phyloP scores from a whole-genome alignment of 2,329 filamentous ascomycete genomes.

The Cladosporium sp. region DNA sequence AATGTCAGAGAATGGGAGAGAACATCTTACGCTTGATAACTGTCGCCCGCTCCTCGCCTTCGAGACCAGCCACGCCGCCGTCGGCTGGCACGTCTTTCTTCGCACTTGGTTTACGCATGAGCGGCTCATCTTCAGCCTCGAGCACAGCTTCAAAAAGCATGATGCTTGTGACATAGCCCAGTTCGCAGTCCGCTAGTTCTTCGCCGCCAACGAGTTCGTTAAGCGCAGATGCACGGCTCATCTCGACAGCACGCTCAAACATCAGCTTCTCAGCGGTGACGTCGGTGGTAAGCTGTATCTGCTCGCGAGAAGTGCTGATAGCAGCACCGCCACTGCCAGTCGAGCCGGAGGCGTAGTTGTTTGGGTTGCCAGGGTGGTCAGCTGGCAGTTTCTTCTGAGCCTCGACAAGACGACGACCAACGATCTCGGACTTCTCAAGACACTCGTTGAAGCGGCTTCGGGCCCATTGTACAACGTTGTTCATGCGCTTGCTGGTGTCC shows the following conservation, averaged over 20 bases:
- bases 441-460: conserved; percentile 94
- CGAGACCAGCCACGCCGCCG: conserved; percentile 51
- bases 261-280: conserved; percentile 95
- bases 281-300: conserved; percentile 80
- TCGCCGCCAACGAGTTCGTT: conserved; percentile 86
- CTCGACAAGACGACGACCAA: conserved; percentile 83
- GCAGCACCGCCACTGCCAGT: conserved; percentile 47
- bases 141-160: conserved; percentile 93
- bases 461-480: conserved; percentile 93
- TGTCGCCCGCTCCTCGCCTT: conserved; percentile 70
- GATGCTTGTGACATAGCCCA: conserved; percentile 90
- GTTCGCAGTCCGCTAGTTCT: conserved; percentile 82
- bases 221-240: conserved; percentile 92
- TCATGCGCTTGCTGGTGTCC: conserved; percentile 62
- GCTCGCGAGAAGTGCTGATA: conserved; percentile 68
- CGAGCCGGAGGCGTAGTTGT: conserved; percentile 65
- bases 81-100: conserved; percentile 50
- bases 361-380: conserved; percentile 83
- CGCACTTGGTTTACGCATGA: conserved; percentile 46
- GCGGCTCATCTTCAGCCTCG: conserved; percentile 70
- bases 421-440: conserved; percentile 90
- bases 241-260: conserved; percentile 96
- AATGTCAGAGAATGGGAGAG: background rate
- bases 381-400: conserved; percentile 80
- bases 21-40: conserved; percentile 64